A percentile compares a stretch with the other conserved stretches of the same genome.
phyloP scores from a whole-genome alignment of 306 rosid genomes.

The Prunus kanzakura region DNA sequence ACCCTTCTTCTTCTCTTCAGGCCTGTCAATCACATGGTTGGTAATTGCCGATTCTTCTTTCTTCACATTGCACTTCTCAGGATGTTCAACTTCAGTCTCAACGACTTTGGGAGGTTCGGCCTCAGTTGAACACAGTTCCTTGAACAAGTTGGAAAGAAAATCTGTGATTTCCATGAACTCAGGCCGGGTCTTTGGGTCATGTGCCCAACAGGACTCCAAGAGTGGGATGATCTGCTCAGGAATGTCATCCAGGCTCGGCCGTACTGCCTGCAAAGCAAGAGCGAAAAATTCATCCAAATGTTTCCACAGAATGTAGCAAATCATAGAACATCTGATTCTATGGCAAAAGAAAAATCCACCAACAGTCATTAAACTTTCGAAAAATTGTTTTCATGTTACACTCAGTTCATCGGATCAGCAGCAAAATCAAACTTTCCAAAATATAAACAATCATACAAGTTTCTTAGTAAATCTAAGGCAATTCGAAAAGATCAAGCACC shows the following conservation, averaged over 20 bases:
- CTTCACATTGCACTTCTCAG: background rate
- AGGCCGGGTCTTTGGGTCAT: conserved; percentile 51
- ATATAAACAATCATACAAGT: background rate
- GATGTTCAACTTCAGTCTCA: conserved; percentile 26
- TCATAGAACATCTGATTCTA: background rate
- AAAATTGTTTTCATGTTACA: background rate
- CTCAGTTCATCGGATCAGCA: background rate
- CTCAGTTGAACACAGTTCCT: background rate
- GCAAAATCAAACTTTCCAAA: background rate
- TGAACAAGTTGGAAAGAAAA: conserved; percentile 24
- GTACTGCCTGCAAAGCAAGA: conserved; percentile 33
- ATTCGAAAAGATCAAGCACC: background rate
- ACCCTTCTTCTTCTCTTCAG: background rate
- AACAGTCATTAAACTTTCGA: background rate
- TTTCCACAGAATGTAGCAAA: background rate
- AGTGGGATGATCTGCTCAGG: conserved; percentile 40
- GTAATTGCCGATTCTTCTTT: background rate
- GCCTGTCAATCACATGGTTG: background rate
- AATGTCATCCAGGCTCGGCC: conserved; percentile 49
- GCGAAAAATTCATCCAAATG: conserved; percentile 7
- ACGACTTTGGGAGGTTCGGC: background rate
- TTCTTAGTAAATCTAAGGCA: background rate
- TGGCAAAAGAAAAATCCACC: background rate
- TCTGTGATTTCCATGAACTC: conserved; percentile 45
- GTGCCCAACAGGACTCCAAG: conserved; percentile 61